These are phyloP conservation scores for Castanopsis chinensis DNA, from an alignment of 306 rosid species.

Conservation along the genomic window DNA sequence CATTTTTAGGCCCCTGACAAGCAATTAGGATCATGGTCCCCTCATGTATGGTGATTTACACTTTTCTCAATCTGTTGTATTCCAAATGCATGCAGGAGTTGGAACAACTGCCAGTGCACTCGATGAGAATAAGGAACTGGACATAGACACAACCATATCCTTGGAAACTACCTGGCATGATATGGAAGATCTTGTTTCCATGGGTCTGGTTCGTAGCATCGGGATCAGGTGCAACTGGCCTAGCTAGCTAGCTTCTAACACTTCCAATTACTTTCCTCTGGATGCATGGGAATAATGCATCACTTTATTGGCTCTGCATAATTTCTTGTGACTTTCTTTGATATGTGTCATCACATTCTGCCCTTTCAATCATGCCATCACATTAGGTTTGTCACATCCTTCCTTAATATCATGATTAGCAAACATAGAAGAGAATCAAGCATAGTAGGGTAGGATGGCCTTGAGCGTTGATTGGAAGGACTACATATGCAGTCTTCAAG, in stretches of 20 bases:
- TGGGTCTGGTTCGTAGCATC: slow-evolving; percentile 84
- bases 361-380: no score
- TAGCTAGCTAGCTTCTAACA: background rate
- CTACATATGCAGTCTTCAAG: no score
- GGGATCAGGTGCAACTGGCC: slow-evolving; percentile 64
- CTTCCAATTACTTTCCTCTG: background rate
- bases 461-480: no score
- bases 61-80: slow-evolving; percentile 1
- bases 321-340: background rate
- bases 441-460: no score
- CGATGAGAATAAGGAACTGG: slow-evolving; percentile 77
- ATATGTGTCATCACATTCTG: no score
- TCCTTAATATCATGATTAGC: no score
- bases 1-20: no score
- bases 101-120: slow-evolving; percentile 78
- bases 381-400: no score
- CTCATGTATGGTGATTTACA: background rate
- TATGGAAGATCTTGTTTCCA: slow-evolving; percentile 81
- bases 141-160: slow-evolving; percentile 78
- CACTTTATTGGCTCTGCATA: background rate
- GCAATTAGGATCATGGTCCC: no score
- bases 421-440: no score
- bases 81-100: slow-evolving; percentile 51
- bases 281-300: background rate
- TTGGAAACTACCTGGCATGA: slow-evolving; percentile 91